Evolutionary conservation across 768 basidiomycete genomes (phyloP).

Genomic region (Leccinum pellstonianum): DNA sequence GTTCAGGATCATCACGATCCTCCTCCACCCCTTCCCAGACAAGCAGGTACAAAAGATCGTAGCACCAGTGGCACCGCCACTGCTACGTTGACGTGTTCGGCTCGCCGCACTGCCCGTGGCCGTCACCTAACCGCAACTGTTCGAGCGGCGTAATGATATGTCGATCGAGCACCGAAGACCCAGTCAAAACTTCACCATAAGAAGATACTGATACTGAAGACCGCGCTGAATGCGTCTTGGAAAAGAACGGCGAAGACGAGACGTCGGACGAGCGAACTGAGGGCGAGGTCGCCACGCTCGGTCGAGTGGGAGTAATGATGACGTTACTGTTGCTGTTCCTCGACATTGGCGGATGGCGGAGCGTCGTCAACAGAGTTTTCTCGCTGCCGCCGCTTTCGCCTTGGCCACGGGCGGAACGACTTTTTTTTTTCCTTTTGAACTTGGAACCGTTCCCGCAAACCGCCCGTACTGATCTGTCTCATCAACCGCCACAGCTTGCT

Average conservation of each 20-base stretch:
- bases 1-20: constrained; percentile 1
- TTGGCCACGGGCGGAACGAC: constrained; percentile 48
- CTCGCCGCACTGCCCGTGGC: constrained; percentile 12
- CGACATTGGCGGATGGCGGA: constrained; percentile 2
- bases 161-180: constrained; percentile 38
- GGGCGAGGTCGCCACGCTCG: constrained; percentile 52
- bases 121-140: constrained; percentile 36
- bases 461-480: constrained; percentile 67
- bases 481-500: constrained; percentile 65
- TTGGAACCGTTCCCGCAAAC: constrained; percentile 50
- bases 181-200: constrained; percentile 39
- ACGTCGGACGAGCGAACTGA: constrained; percentile 62
- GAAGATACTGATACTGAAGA: constrained; percentile 63
- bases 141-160: constrained; percentile 61
- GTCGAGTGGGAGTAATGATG: constrained; percentile 28
- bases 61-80: not conserved
- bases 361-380: constrained; percentile 10
- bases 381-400: constrained; percentile 6
- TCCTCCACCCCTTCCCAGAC: constrained; percentile 8
- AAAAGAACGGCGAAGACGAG: constrained; percentile 53
- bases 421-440: constrained; percentile 6
- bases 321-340: not conserved
- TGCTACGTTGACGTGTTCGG: not conserved
- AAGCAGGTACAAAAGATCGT: constrained; percentile 22
- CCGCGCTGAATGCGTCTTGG: constrained; percentile 43